These are phyloP conservation scores for Calonectria henricotiae DNA, from an alignment of 2,329 filamentous ascomycete genomes.

Conservation along the genomic window DNA sequence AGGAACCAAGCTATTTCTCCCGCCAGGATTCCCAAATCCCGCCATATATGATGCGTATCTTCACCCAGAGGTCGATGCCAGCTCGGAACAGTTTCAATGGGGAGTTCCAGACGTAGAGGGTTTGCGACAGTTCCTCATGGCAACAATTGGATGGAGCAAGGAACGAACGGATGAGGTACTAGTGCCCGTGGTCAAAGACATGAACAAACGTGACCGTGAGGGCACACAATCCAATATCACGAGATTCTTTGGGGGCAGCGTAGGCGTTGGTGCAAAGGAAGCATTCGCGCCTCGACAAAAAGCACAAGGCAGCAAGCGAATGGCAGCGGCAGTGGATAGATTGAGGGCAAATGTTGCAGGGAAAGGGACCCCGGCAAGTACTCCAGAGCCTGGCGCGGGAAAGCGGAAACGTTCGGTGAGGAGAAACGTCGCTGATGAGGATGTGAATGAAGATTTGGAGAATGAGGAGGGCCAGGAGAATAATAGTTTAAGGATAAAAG, in stretches of 20 bases:
- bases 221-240: conserved; percentile 98
- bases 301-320: conserved; percentile 78
- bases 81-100: conserved; percentile 90
- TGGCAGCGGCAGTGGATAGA: conserved; percentile 82
- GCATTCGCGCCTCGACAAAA: conserved; percentile 81
- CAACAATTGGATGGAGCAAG: conserved; percentile 92
- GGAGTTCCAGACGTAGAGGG: conserved; percentile 94
- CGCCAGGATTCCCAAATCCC: conserved; percentile 82
- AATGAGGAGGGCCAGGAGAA: conserved; percentile 40
- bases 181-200: conserved; percentile 94
- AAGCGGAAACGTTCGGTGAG: conserved; percentile 50
- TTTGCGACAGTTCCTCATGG: conserved; percentile 87
- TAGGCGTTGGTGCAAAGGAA: conserved; percentile 78
- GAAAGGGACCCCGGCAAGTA: conserved; percentile 26
- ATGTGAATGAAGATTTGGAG: conserved; percentile 43
- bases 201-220: conserved; percentile 90
- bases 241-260: conserved; percentile 85
- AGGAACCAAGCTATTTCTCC: conserved; percentile 88
- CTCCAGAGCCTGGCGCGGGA: conserved; percentile 34
- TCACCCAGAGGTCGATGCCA: conserved; percentile 86
- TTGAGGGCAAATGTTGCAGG: conserved; percentile 66
- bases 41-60: conserved; percentile 89
- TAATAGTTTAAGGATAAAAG: conserved; percentile 23
- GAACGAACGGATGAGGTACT: conserved; percentile 96
- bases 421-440: conserved; percentile 39